Base-by-base conservation (phyloP, 2,329 filamentous ascomycete genomes). In the Pyricularia sp. region DNA sequence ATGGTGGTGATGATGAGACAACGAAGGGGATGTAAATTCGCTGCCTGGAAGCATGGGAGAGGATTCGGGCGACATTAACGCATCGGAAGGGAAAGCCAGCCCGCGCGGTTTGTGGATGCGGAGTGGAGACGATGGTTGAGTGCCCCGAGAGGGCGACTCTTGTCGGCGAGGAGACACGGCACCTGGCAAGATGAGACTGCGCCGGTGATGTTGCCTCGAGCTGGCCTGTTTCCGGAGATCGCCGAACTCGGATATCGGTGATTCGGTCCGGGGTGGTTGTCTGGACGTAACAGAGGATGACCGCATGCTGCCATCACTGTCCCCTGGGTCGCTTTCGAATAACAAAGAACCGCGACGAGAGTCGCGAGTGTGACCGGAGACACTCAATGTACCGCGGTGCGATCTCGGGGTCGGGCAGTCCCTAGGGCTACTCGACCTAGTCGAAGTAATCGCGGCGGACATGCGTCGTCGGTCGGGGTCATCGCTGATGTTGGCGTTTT, bases 351-450 rank as follows among this genome's bases (percentile, higher is more conserved):
- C 90, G 31, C 93, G 87, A 68, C 94, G 92, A 68, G 89, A 90
- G 68, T 92, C 78, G 30, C 82, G 85, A 67, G 85, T 81, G 68
- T 86, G 87, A 9, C 85, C 83, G 4, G 90, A 79, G 20, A 90
- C 80, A 71, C 85, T 87, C 67, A 83, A 75, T 10, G 83, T 81
- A 31, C 86, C 87, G 64, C 86, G 88, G 74, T 94, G 90, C 0
- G 94, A 98, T 71, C 92, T 90, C 12, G 95, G 95, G 3, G 95
- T 99, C 12, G 92, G 92, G 71, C 93, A 95, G 78, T 96, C 94
- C 77, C 89, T 89, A 0, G 95, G 95, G 76, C 95, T 99, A 76
- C 88, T 95, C 3, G 95, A 97, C 71, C 92, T 86, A 1, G 92
- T 94, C 1, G 93, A 97, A 31, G 88, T 88, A 28, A 91, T 82